Conservation (phyloP, 441 rosid species). For the Pelargonium myrrhifolium region DNA sequence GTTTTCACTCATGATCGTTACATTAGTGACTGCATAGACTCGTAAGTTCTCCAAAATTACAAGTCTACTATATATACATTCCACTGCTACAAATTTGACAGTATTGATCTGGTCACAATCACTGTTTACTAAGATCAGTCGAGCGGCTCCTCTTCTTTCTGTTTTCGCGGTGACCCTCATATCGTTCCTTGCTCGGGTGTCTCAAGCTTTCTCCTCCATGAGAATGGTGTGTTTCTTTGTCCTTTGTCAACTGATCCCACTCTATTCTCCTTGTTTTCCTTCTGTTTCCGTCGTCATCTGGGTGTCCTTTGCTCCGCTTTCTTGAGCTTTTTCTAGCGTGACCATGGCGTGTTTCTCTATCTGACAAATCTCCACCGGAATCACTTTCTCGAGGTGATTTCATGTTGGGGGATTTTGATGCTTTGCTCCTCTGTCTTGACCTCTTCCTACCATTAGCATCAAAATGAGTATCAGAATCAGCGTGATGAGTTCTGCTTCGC, state of each 20-base stretch:
- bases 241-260: constrained; percentile 9
- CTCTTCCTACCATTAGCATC: neutral
- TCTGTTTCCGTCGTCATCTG: neutral
- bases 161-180: neutral
- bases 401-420: constrained; percentile 15
- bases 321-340: neutral
- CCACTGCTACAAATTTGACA: too few relatives aligned
- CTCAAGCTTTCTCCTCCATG: constrained; percentile 16
- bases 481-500: neutral
- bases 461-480: neutral
- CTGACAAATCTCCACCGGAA: constrained; percentile 14
- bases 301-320: neutral
- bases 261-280: constrained; percentile 3
- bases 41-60: too few relatives aligned
- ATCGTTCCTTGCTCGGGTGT: constrained; percentile 7
- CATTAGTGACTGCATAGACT: too few relatives aligned
- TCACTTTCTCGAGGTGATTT: constrained; percentile 9
- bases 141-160: neutral
- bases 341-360: neutral
- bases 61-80: too few relatives aligned
- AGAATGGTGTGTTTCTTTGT: constrained; percentile 18
- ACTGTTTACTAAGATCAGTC: too few relatives aligned
- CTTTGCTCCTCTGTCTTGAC: constrained; percentile 25
- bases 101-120: too few relatives aligned
- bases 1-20: too few relatives aligned